Percentiles rank a stretch among this genome's conserved stretches.
Conservation (phyloP, 129 eudicot species). For the Arctium minus region DNA sequence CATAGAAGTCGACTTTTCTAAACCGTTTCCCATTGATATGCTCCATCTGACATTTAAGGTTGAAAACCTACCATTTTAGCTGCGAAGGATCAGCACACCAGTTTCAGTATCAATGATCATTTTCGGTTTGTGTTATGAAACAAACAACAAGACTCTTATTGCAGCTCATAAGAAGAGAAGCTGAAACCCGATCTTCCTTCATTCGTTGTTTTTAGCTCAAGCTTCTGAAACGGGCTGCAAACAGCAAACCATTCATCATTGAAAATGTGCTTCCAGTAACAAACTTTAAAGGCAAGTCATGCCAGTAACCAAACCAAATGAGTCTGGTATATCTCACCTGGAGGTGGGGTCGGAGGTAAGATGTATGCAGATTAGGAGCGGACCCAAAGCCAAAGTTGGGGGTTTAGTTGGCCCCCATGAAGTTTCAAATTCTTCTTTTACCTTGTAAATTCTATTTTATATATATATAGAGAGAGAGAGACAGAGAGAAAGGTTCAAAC, state of each 20-base stretch:
- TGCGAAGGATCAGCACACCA: not conserved
- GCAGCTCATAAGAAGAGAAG: constrained; percentile 79
- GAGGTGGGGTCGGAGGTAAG: too few relatives aligned
- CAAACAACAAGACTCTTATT: constrained; percentile 29
- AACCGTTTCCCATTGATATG: not conserved
- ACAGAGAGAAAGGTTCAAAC: too few relatives aligned
- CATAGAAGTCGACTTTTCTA: not conserved
- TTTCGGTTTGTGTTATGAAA: not conserved
- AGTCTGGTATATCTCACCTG: too few relatives aligned
- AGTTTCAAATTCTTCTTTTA: not conserved
- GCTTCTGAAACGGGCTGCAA: constrained; percentile 88
- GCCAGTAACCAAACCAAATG: not conserved
- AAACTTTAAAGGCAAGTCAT: not conserved
- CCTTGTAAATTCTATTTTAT: too few relatives aligned
- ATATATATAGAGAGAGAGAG: too few relatives aligned
- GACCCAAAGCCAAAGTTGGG: too few relatives aligned
- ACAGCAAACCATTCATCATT: constrained; percentile 4
- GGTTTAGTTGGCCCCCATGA: too few relatives aligned
- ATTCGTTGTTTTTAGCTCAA: constrained; percentile 71
- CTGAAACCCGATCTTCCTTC: constrained; percentile 82
- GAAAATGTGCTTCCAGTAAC: constrained; percentile 1
- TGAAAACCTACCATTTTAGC: not conserved
- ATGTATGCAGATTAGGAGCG: too few relatives aligned
- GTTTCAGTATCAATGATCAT: not conserved
- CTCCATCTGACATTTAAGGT: not conserved